A percentile compares a stretch with the other conserved stretches of the same genome.
Conservation (phyloP, 441 rosid genomes). For the Jatropha podagrica region DNA sequence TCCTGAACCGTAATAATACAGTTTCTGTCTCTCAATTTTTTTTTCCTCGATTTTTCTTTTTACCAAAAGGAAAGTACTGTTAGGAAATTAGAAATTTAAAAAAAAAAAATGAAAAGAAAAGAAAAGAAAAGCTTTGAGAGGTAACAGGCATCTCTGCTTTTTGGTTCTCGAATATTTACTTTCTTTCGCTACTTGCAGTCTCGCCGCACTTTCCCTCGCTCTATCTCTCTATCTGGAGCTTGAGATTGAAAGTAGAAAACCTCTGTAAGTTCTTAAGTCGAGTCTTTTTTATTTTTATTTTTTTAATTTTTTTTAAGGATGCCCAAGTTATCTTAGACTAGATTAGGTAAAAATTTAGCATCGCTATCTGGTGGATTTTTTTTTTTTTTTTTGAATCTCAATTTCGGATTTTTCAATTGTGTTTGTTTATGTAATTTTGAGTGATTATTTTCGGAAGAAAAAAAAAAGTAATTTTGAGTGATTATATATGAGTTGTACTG, state of each 20-base stretch:
- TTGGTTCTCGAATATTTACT: conserved; percentile 31
- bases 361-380: background rate
- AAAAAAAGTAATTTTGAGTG: too few relatives aligned
- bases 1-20: background rate
- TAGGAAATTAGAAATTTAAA: background rate
- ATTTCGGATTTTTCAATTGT: background rate
- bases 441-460: background rate
- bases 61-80: background rate
- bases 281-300: background rate
- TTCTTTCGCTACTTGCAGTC: conserved; percentile 18
- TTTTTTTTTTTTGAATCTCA: background rate
- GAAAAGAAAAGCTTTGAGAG: background rate
- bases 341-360: background rate
- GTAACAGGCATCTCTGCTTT: conserved; percentile 35
- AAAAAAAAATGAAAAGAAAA: background rate
- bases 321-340: background rate
- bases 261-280: conserved; percentile 6
- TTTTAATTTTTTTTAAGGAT: background rate
- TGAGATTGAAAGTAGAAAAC: background rate
- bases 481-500: background rate
- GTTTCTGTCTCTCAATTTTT: background rate
- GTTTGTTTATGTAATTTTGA: background rate
- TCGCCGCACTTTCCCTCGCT: conserved; percentile 14
- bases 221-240: background rate
- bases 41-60: background rate